Conservation (phyloP, 148 eudicot genomes). For the Silene latifolia region DNA sequence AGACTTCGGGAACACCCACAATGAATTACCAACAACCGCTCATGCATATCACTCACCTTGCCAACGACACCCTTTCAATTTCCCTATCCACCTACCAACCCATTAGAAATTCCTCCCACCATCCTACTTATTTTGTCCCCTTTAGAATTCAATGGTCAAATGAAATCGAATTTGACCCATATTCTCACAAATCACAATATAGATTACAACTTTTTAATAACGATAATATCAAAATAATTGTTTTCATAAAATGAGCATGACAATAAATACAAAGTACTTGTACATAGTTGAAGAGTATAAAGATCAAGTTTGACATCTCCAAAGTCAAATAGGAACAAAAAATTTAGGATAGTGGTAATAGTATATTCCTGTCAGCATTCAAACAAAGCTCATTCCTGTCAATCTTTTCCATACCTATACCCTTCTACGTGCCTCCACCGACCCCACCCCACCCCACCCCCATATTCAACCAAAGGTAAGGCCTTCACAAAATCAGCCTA, state of each 20-base stretch:
- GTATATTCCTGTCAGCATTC: neutral
- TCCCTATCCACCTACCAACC: neutral
- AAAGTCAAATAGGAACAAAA: neutral
- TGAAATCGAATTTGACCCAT: neutral
- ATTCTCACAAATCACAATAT: neutral
- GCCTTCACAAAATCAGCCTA: neutral
- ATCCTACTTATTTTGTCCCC: no score
- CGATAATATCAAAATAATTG: neutral
- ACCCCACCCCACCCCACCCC: neutral
- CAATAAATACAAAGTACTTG: no score
- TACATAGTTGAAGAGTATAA: no score
- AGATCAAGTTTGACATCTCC: neutral
- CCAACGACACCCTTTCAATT: no score
- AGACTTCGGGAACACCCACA: neutral
- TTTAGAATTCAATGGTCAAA: neutral
- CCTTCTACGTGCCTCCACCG: neutral
- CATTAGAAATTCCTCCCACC: neutral
- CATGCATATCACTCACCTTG: neutral
- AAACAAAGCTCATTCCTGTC: neutral
- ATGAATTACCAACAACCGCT: neutral
- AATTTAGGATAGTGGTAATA: neutral
- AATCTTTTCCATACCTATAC: neutral
- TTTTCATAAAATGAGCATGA: no score
- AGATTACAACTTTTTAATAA: no score
- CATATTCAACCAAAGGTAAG: neutral